Evolutionary conservation across 108 stramenopile genomes (phyloP).

Genomic region (Nitzschia sp.): DNA sequence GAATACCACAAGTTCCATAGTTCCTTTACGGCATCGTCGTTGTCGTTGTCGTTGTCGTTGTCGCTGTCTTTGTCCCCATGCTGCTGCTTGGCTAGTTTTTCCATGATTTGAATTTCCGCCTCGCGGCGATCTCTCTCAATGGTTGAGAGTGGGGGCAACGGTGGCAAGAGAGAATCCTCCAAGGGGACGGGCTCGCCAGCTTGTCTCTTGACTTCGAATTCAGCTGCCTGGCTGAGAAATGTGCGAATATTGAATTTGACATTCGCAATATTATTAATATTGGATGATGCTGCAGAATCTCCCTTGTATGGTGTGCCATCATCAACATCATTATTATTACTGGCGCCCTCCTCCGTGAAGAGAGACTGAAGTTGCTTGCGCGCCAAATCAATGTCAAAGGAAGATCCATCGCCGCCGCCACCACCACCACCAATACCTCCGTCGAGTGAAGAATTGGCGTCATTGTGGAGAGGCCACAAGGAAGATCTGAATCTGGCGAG

Average conservation of each 20-base stretch:
- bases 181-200: neutral
- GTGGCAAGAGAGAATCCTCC: constrained; percentile 14
- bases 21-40: constrained; percentile 30
- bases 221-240: neutral
- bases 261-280: neutral
- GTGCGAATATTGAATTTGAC: neutral
- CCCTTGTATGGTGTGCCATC: neutral
- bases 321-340: neutral
- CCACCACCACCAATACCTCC: neutral
- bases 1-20: constrained; percentile 56
- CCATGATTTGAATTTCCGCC: constrained; percentile 42
- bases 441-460: neutral
- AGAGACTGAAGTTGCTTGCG: neutral
- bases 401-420: neutral
- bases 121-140: constrained; percentile 38
- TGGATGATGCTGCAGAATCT: neutral
- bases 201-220: neutral
- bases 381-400: neutral
- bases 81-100: constrained; percentile 2
- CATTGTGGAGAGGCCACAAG: neutral
- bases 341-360: neutral
- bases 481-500: neutral
- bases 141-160: constrained; percentile 41
- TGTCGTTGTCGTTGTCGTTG: neutral
- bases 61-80: no score